These are phyloP conservation scores for Metschnikowia corniflorae DNA, from an alignment of 805 yeast genomes.

Conservation along the genomic window DNA sequence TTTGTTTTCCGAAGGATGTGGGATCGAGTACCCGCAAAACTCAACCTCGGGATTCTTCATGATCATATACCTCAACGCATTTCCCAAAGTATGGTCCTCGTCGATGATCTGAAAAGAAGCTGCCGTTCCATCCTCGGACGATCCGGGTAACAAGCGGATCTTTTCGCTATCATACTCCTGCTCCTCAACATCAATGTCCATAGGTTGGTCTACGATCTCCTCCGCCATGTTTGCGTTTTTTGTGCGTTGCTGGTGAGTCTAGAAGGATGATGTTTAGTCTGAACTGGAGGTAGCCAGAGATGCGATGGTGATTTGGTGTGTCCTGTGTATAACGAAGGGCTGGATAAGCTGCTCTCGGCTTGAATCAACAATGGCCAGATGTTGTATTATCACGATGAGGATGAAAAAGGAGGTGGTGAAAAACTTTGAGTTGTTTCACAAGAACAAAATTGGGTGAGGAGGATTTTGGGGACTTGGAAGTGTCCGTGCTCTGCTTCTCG, in stretches of 20 bases:
- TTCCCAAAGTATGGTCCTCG: slow-evolving; percentile 96
- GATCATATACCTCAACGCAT: slow-evolving; percentile 86
- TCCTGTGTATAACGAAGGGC: too few relatives aligned
- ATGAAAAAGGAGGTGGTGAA: too few relatives aligned
- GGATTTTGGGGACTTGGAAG: too few relatives aligned
- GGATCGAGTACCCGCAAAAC: slow-evolving; percentile 97
- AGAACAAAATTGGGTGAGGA: background rate
- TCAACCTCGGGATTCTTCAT: slow-evolving; percentile 98
- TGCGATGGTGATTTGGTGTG: too few relatives aligned
- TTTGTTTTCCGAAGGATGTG: slow-evolving; percentile 93
- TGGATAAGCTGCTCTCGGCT: too few relatives aligned
- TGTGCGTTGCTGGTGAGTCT: too few relatives aligned
- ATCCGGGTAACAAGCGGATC: slow-evolving; percentile 73
- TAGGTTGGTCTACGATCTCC: slow-evolving; percentile 19
- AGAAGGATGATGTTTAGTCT: too few relatives aligned
- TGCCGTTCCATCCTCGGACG: slow-evolving; percentile 89
- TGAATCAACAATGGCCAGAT: too few relatives aligned
- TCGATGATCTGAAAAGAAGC: slow-evolving; percentile 90
- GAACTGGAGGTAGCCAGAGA: too few relatives aligned
- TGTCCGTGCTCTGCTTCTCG: too few relatives aligned
- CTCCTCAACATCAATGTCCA: slow-evolving; percentile 32
- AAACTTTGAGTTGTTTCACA: too few relatives aligned
- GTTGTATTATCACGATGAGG: too few relatives aligned
- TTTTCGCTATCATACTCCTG: slow-evolving; percentile 54
- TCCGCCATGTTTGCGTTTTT: slow-evolving; percentile 13